Base-by-base conservation (phyloP, 2,329 filamentous ascomycete species). In the Diaporthe amygdali region DNA sequence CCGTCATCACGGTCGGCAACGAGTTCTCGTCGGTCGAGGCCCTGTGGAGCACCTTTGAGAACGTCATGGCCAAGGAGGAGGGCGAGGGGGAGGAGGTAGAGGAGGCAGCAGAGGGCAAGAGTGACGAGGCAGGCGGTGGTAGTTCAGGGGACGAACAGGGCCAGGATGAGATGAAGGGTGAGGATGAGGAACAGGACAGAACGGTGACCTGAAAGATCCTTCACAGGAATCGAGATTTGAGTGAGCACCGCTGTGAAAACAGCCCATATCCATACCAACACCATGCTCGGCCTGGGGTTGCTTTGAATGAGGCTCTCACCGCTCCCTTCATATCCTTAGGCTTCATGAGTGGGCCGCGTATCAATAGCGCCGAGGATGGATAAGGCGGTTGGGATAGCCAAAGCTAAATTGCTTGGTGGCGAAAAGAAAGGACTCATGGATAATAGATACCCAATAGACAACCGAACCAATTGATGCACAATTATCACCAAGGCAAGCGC, bases 21-120 rank as follows among this genome's bases (percentile, higher is more conserved):
- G 96, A 99, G 79, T 98, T 99, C 83, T 92, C 93, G n/a, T 95
- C 94, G 5, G 96, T 99, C 52, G 96, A 99, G 82, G 95, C 94
- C 37, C 88, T 99, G 20, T 99, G 96, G 96, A 97, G 94, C 47
- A 94, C 97, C 78, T 98, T 99, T 79, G 96, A 99, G 84, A 93
- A 92, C 75, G 95, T 98, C 76, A 98, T 98, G 95, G 94, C 90
- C 10, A 94, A 92, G 77, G 88, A 92, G 69, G 82, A 84, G 3
- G 84, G 83, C 56, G 77, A 78, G 56, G 72, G 61, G 34, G 73
- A 76, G 61, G 79, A 79, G 37, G 76, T 74, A n/a, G 76, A 79
- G 47, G 77, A 78, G 2, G 74, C 79, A 22, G 77, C 74, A 15
- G 75, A 77, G 20, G 74, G 74, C 32, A 54, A 68, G 56, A 59